A percentile compares a stretch with the other conserved stretches of the same genome.
These are phyloP conservation scores for Inga leiocalycina DNA, from an alignment of 306 rosid species.

Conservation along the genomic window DNA sequence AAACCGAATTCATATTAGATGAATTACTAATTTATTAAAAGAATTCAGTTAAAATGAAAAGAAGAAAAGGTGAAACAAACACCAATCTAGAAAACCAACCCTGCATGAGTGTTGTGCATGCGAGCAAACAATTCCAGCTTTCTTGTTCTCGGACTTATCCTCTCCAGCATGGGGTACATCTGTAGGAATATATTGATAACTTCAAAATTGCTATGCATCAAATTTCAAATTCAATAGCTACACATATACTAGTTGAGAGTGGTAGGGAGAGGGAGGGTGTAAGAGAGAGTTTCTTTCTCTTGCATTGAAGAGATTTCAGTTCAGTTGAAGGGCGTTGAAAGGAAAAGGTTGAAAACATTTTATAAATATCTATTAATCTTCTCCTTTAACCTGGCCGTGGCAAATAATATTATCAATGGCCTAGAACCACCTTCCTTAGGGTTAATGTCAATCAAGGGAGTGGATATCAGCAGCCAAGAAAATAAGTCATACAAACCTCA, in stretches of 20 bases:
- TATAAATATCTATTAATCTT: background rate
- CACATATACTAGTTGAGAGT: background rate
- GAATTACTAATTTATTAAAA: conserved; percentile 18
- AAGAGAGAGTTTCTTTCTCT: background rate
- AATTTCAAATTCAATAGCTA: conserved; percentile 22
- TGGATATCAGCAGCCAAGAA: conserved; percentile 3
- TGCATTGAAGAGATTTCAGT: conserved; percentile 9
- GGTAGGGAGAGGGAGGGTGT: background rate
- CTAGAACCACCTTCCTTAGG: conserved; percentile 17
- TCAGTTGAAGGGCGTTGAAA: conserved; percentile 6
- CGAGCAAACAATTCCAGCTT: conserved; percentile 97
- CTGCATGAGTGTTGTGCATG: conserved; percentile 99
- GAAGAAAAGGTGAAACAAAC: background rate
- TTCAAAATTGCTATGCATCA: conserved; percentile 18
- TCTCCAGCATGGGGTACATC: conserved; percentile 98
- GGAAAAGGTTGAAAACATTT: background rate
- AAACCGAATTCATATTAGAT: background rate
- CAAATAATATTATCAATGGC: conserved; percentile 16
- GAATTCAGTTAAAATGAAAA: background rate
- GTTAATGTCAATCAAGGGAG: conserved; percentile 1
- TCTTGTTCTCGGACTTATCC: conserved; percentile 98
- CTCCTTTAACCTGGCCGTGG: background rate
- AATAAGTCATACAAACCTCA: conserved; percentile 66
- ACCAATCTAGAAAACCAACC: conserved; percentile 55
- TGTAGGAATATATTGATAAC: conserved; percentile 35